phyloP scores from a whole-genome alignment of 768 basidiomycete genomes.

The Neoboletus magnificus region DNA sequence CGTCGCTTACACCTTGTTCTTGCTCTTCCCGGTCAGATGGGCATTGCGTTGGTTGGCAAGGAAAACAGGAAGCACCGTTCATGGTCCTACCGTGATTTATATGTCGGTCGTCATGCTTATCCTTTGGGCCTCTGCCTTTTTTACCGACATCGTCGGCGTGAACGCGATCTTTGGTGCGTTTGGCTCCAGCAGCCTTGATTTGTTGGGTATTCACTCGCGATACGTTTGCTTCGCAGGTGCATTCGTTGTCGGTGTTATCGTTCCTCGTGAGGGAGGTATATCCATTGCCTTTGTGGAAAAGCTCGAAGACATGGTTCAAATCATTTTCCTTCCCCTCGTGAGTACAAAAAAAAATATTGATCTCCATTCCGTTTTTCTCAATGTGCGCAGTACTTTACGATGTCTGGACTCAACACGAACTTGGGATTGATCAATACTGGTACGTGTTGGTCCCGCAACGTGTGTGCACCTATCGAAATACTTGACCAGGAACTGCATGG shows the following conservation, averaged over 20 bases:
- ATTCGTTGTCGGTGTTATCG: slow-evolving; percentile 76
- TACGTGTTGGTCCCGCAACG: slow-evolving; percentile 10
- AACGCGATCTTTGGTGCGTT: slow-evolving; percentile 81
- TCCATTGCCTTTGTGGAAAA: slow-evolving; percentile 86
- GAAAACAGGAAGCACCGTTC: slow-evolving; percentile 74
- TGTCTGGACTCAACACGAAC: slow-evolving; percentile 91
- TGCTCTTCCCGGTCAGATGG: slow-evolving; percentile 65
- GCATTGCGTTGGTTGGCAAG: slow-evolving; percentile 69
- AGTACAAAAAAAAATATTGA: slow-evolving; percentile 24
- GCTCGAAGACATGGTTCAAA: slow-evolving; percentile 89
- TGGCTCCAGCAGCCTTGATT: neutral
- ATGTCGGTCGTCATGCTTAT: slow-evolving; percentile 83
- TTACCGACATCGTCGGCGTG: slow-evolving; percentile 94
- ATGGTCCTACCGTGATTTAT: slow-evolving; percentile 81
- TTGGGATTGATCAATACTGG: slow-evolving; percentile 81
- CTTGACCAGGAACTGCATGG: slow-evolving; percentile 68
- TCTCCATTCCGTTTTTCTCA: neutral
- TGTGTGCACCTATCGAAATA: neutral
- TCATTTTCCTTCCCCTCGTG: slow-evolving; percentile 86
- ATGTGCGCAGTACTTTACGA: slow-evolving; percentile 76
- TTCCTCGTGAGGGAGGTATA: slow-evolving; percentile 86
- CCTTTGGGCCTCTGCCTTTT: slow-evolving; percentile 84
- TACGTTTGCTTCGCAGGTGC: slow-evolving; percentile 47
- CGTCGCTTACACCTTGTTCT: slow-evolving; percentile 74
- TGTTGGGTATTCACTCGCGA: neutral